Evolutionary conservation across 257 asterid species (phyloP).

Genomic region (Mitragyna speciosa): DNA sequence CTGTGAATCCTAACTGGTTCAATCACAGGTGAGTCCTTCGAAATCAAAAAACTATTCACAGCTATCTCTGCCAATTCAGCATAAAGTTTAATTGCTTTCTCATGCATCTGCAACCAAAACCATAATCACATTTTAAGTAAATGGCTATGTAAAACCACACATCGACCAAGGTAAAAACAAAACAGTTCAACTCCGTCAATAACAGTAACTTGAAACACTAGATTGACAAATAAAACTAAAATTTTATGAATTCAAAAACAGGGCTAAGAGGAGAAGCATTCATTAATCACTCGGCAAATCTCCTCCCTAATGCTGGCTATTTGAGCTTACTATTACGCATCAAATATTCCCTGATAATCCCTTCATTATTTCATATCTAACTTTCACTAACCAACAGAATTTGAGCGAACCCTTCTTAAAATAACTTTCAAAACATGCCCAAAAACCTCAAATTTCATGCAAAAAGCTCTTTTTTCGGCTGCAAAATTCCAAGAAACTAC

Average conservation of each 20-base stretch:
- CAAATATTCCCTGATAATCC: neutral
- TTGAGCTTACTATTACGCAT: neutral
- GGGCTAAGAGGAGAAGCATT: neutral
- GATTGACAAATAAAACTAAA: neutral
- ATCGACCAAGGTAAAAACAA: neutral
- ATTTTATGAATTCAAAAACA: neutral
- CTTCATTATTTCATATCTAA: neutral
- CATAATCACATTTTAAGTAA: neutral
- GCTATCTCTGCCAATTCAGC: conserved; percentile 98
- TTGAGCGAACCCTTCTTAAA: neutral
- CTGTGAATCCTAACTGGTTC: conserved; percentile 94
- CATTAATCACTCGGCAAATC: neutral
- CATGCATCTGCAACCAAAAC: conserved; percentile 72
- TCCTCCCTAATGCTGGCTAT: neutral
- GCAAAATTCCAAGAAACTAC: neutral
- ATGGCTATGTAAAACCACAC: neutral
- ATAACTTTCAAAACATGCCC: neutral
- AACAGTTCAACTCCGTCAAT: neutral
- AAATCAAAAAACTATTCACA: conserved; percentile 83
- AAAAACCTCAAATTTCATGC: neutral
- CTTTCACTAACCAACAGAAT: neutral
- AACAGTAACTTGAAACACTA: neutral
- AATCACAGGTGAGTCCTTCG: conserved; percentile 89
- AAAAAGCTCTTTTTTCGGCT: too few species aligned
- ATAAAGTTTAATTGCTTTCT: conserved; percentile 79